Conservation (phyloP, 805 yeast genomes). For the Priceomyces fermenticarens region DNA sequence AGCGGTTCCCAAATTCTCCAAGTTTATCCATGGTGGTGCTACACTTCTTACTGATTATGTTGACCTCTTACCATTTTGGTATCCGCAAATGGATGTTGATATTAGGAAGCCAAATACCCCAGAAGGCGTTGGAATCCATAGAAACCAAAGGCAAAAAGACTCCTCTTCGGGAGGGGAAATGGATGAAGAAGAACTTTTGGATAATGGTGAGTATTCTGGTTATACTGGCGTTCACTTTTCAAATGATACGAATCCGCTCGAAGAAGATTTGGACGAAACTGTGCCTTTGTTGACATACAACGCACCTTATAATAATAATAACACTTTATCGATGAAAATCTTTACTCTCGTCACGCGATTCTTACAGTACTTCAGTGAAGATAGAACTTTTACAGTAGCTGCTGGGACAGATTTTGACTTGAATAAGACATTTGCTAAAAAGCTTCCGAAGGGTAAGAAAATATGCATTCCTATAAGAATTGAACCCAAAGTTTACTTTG, state of each 20-base stretch:
- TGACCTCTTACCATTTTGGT: conserved; percentile 91
- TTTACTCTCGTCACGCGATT: conserved; percentile 31
- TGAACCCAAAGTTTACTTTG: conserved; percentile 98
- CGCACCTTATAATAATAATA: conserved; percentile 20
- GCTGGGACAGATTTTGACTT: conserved; percentile 44
- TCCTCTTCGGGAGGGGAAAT: conserved; percentile 52
- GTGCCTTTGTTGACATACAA: conserved; percentile 44
- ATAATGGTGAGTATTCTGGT: conserved; percentile 25
- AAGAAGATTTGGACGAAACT: conserved; percentile 48
- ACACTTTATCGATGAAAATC: conserved; percentile 33
- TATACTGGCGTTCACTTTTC: conserved; percentile 41
- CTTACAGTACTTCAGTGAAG: conserved; percentile 42
- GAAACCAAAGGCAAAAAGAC: conserved; percentile 26
- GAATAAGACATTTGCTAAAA: conserved; percentile 44
- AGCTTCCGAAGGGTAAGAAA: conserved; percentile 83
- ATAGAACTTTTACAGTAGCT: conserved; percentile 43
- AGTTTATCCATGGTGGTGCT: conserved; percentile 96
- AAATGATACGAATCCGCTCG: conserved; percentile 44
- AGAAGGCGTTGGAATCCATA: conserved; percentile 61
- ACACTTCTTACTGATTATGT: conserved; percentile 83
- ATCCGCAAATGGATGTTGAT: conserved; percentile 94
- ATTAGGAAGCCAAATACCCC: conserved; percentile 79
- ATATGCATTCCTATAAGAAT: conserved; percentile 93
- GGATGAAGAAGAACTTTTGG: conserved; percentile 68
- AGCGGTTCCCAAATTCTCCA: conserved; percentile 97